A percentile compares a stretch with the other conserved stretches of the same genome.
phyloP scores from a whole-genome alignment of 148 eudicot genomes.

The Silene uniflora region DNA sequence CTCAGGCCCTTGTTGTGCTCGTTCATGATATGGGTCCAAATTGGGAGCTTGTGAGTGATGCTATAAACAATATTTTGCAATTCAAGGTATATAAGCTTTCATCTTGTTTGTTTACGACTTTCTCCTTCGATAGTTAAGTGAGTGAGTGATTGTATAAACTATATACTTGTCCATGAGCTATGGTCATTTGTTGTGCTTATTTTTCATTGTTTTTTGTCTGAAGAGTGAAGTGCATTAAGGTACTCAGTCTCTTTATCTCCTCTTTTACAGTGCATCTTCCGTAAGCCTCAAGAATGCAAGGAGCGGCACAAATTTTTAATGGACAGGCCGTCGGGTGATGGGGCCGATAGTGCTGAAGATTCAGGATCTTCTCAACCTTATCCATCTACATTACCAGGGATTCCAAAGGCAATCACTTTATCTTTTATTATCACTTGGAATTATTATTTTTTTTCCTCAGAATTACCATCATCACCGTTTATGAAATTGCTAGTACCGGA shows the following conservation, averaged over 20 bases:
- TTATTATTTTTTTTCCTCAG: conserved; percentile 1
- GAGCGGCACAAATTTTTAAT: conserved; percentile 72
- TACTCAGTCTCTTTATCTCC: not conserved
- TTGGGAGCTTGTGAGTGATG: conserved; percentile 97
- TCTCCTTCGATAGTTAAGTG: not conserved
- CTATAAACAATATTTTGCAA: conserved; percentile 72
- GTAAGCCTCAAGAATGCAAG: conserved; percentile 84
- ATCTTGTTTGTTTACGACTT: not conserved
- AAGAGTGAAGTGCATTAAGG: not conserved
- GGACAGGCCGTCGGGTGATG: conserved; percentile 79
- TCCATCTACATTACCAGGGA: conserved; percentile 89
- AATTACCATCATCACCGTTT: not conserved
- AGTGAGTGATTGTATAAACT: not conserved
- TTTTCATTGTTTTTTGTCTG: not conserved
- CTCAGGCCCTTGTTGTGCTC: conserved; percentile 92
- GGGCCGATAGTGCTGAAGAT: conserved; percentile 94
- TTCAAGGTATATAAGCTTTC: conserved; percentile 54
- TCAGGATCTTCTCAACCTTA: conserved; percentile 92
- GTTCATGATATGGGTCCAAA: conserved; percentile 98
- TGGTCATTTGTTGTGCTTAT: conserved; percentile 1
- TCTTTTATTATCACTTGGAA: not conserved
- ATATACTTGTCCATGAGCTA: not conserved
- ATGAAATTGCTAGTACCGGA: not conserved
- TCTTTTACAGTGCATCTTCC: conserved; percentile 59
- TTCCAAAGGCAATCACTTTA: conserved; percentile 66